Base-by-base conservation (phyloP, 805 yeast species). In the Candida broadrunensis region DNA sequence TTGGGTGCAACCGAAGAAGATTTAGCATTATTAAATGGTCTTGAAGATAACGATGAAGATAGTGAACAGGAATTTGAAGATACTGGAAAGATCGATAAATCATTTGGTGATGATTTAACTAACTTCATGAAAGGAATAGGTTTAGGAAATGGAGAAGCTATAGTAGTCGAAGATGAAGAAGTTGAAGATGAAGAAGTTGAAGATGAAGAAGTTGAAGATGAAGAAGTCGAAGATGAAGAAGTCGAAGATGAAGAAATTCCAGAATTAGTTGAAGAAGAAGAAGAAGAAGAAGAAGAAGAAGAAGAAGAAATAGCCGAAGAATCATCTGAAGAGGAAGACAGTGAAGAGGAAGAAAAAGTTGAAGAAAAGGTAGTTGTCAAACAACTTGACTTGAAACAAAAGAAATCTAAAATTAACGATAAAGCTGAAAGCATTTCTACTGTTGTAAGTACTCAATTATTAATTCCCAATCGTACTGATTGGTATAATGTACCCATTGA, bases 1-100 rank as follows among this genome's bases (percentile, higher is more conserved):
- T 65, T 90, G 21, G 97, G 97, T 25, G 98, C 97, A 16, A 75
- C 88, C 13, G 93, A 86, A 50, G 90, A 81, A 17, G 97, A 89
- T 59, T 57, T 90, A 35, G 74, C 77, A 33, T 62, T 89, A 37
- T 50, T 90, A 11, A 72, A 74, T 25, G 85, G 73, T 13, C 50
- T 84, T 3, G 63, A 67, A 11, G 78, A 75, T n/a, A n/a, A n/a
- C 18, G 81, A 73, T 25, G 77, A 69, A 21, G 72, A 65, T 21
- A 73, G 80, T 50, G 82, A 77, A 45, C 72, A 70, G 42, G 81
- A 75, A 45, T 73, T 73, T 42, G 79, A 66, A 23, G 69, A 54
- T n/a, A 63, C 65, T 30, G 68, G 65, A 38, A 54, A 47, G 16
- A 63, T 67, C 50, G 73, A 78, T 42, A 58, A 63, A 21, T 55